Percentiles rank a stretch among this genome's conserved stretches.
Evolutionary conservation across 805 yeast species (phyloP).

Genomic region (Kodamaea lidongshanica): DNA sequence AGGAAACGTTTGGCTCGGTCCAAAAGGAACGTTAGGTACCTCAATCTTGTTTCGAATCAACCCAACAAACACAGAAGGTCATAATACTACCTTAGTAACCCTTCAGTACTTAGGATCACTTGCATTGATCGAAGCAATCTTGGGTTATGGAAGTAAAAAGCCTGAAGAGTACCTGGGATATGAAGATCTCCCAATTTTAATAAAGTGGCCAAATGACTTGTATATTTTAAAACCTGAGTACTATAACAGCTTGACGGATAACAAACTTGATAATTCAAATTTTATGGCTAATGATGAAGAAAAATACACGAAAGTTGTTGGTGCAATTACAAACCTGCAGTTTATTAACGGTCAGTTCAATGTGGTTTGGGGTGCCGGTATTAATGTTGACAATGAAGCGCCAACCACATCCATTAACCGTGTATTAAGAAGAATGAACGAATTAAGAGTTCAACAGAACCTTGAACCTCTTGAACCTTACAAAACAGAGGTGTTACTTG

Average conservation of each 20-base stretch:
- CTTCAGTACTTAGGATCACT: constrained; percentile 79
- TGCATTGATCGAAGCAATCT: constrained; percentile 75
- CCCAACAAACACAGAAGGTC: constrained; percentile 22
- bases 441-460: constrained; percentile 39
- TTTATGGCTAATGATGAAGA: constrained; percentile 50
- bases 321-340: constrained; percentile 77
- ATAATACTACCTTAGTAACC: constrained; percentile 61
- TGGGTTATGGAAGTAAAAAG: constrained; percentile 47
- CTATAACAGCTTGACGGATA: constrained; percentile 25
- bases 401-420: constrained; percentile 87
- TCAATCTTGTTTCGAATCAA: constrained; percentile 59
- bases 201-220: constrained; percentile 97
- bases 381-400: constrained; percentile 75
- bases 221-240: constrained; percentile 67
- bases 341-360: constrained; percentile 53
- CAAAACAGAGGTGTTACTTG: constrained; percentile 50
- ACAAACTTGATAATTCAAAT: constrained; percentile 27
- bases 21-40: constrained; percentile 82
- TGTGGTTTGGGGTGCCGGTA: constrained; percentile 79
- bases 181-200: constrained; percentile 66
- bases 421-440: constrained; percentile 59
- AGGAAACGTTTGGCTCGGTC: constrained; percentile 92
- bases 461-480: constrained; percentile 40
- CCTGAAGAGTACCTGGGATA: constrained; percentile 43
- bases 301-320: constrained; percentile 71